Conservation (phyloP, 352 stramenopile genomes). For the Pythium brassicae region DNA sequence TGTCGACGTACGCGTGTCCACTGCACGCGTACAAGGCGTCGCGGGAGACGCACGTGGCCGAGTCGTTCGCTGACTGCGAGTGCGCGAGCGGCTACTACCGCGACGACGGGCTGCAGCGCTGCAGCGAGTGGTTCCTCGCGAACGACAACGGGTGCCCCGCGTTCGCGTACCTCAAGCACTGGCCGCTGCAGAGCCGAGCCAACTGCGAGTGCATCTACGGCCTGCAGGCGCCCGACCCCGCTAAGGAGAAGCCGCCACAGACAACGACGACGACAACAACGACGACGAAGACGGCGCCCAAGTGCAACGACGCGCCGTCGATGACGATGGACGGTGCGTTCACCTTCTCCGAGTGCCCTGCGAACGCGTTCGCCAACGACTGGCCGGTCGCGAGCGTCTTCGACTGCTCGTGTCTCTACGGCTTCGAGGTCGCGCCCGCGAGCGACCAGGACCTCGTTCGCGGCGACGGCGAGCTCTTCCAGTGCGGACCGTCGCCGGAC, state of each 20-base stretch:
- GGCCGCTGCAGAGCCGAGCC: slow-evolving; percentile 67
- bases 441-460: slow-evolving; percentile 23
- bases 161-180: slow-evolving; percentile 59
- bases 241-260: slow-evolving; percentile 14
- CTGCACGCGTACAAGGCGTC: slow-evolving; percentile 45
- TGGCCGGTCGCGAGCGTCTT: slow-evolving; percentile 35
- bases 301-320: slow-evolving; percentile 26
- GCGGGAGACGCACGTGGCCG: slow-evolving; percentile 30
- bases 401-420: slow-evolving; percentile 47
- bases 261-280: no score
- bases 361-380: slow-evolving; percentile 38
- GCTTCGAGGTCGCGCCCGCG: slow-evolving; percentile 29
- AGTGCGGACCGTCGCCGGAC: slow-evolving; percentile 22
- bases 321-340: slow-evolving; percentile 12
- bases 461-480: slow-evolving; percentile 35
- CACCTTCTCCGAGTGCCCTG: slow-evolving; percentile 40
- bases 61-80: slow-evolving; percentile 56
- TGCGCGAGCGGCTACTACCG: slow-evolving; percentile 70
- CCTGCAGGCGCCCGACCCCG: background rate
- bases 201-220: slow-evolving; percentile 78
- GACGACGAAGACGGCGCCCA: slow-evolving; percentile 5
- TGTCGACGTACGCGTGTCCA: slow-evolving; percentile 60
- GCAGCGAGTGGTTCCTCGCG: slow-evolving; percentile 62
- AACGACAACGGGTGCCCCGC: slow-evolving; percentile 62
- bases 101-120: slow-evolving; percentile 41